Conservation (phyloP, 2,329 filamentous ascomycete genomes). For the Clarireedia monteithiana region DNA sequence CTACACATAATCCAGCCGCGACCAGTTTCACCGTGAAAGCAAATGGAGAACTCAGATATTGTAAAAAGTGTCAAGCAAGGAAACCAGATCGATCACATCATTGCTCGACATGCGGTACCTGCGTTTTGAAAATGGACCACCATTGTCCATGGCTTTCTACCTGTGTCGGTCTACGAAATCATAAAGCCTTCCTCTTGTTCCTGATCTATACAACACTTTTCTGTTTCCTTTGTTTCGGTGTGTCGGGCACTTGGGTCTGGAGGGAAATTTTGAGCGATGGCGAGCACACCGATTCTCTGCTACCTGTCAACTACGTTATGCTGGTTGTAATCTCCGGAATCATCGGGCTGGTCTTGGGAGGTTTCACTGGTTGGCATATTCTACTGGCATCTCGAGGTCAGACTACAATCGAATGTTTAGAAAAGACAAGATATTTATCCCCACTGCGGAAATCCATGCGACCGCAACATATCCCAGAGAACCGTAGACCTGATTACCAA, state of each 20-base stretch:
- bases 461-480: constrained; percentile 46
- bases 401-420: constrained; percentile 93
- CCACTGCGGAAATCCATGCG: constrained; percentile 67
- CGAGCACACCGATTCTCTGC: constrained; percentile 64
- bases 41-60: constrained; percentile 79
- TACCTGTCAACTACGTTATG: constrained; percentile 88
- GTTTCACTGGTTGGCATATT: constrained; percentile 90
- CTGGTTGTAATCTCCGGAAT: constrained; percentile 82
- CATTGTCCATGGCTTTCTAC: constrained; percentile 98
- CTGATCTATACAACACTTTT: constrained; percentile 83
- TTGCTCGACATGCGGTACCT: constrained; percentile 89
- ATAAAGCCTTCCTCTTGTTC: constrained; percentile 92
- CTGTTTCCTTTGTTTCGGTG: constrained; percentile 72
- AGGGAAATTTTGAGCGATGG: constrained; percentile 66
- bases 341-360: constrained; percentile 79
- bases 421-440: constrained; percentile 90
- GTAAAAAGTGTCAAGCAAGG: constrained; percentile 92
- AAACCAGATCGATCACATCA: constrained; percentile 97
- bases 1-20: constrained; percentile 54
- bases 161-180: constrained; percentile 88
- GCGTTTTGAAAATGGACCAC: constrained; percentile 98
- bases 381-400: constrained; percentile 70
- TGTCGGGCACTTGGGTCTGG: constrained; percentile 77
- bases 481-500: constrained; percentile 46
- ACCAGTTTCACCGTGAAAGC: constrained; percentile 88